phyloP scores from a whole-genome alignment of 2,329 filamentous ascomycete genomes.

The Alternaria sp. region DNA sequence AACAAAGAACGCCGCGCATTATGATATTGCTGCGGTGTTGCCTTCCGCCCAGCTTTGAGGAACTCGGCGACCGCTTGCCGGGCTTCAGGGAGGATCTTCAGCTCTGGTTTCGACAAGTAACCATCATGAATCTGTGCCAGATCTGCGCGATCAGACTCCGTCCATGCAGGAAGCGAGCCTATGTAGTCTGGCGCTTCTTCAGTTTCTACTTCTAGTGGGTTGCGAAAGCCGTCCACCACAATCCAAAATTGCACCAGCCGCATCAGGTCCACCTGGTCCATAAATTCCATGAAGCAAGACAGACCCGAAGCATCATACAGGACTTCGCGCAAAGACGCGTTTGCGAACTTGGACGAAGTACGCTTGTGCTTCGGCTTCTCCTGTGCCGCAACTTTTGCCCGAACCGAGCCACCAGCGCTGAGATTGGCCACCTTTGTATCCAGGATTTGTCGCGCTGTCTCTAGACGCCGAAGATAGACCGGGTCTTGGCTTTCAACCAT shows the following conservation, averaged over 20 bases:
- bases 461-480: conserved; percentile 85
- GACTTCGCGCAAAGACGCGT: conserved; percentile 82
- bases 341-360: conserved; percentile 72
- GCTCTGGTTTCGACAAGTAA: conserved; percentile 82
- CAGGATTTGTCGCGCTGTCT: conserved; percentile 88
- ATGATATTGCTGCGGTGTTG: conserved; percentile 82
- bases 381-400: conserved; percentile 52
- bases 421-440: conserved; percentile 89
- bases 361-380: conserved; percentile 50
- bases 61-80: conserved; percentile 78
- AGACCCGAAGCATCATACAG: conserved; percentile 87
- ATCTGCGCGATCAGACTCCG: conserved; percentile 83
- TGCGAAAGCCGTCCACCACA: conserved; percentile 94
- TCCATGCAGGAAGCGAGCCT: conserved; percentile 68
- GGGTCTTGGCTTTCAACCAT: conserved; percentile 80
- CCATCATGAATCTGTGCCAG: conserved; percentile 90
- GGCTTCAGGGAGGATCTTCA: conserved; percentile 76
- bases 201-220: conserved; percentile 86
- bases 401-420: conserved; percentile 68
- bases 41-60: conserved; percentile 76
- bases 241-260: conserved; percentile 96
- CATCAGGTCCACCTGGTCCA: conserved; percentile 91
- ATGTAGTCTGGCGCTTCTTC: conserved; percentile 68
- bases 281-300: conserved; percentile 99
- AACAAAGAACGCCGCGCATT: conserved; percentile 82